phyloP scores from a whole-genome alignment of 306 rosid species.

The Erythrophleum fordii region DNA sequence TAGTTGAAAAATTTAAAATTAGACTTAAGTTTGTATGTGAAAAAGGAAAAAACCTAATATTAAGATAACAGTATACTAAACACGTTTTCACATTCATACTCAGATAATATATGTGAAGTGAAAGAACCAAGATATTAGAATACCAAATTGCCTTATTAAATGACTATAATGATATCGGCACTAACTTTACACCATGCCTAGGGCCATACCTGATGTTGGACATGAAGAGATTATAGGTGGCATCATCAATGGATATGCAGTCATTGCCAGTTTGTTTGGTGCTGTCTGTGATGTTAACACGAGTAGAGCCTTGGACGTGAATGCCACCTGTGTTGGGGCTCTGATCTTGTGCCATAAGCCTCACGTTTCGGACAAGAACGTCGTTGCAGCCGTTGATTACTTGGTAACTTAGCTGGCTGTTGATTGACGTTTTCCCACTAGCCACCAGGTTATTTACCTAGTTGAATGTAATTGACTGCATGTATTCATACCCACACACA shows the following conservation, averaged over 20 bases:
- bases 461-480: constrained; percentile 66
- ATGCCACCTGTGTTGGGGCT: constrained; percentile 81
- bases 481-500: neutral
- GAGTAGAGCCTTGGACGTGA: constrained; percentile 58
- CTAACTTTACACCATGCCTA: constrained; percentile 74
- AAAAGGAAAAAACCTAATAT: no score
- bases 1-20: no score
- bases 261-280: constrained; percentile 67
- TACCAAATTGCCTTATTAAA: no score
- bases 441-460: constrained; percentile 59
- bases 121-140: no score
- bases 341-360: constrained; percentile 48
- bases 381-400: constrained; percentile 69
- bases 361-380: constrained; percentile 48
- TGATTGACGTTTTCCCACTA: constrained; percentile 64
- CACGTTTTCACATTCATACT: no score
- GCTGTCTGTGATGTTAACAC: constrained; percentile 54
- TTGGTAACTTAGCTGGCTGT: constrained; percentile 60
- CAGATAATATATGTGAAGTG: no score
- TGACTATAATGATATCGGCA: neutral
- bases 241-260: constrained; percentile 71
- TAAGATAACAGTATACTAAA: no score
- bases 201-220: constrained; percentile 68
- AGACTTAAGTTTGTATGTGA: no score
- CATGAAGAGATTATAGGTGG: constrained; percentile 57